These are phyloP conservation scores for Myxozyma kluyveri DNA, from an alignment of 805 yeast genomes.

Conservation along the genomic window DNA sequence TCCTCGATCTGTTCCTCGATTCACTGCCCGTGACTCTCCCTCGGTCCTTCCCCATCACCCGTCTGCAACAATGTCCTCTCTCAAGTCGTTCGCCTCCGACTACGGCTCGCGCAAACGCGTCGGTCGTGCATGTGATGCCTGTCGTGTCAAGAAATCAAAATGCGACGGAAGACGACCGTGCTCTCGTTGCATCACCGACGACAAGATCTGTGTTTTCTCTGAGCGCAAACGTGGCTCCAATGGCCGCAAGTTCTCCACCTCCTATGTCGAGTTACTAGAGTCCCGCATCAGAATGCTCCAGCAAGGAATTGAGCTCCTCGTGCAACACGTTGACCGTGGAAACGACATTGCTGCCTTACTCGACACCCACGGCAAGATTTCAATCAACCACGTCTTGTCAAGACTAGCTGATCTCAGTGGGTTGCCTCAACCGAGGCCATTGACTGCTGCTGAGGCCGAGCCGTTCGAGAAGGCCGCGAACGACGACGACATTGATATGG, in stretches of 20 bases:
- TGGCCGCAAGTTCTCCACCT: slow-evolving; percentile 52
- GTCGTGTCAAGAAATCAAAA: slow-evolving; percentile 36
- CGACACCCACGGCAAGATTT: slow-evolving; percentile 4
- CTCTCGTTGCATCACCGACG: slow-evolving; percentile 50
- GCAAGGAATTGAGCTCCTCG: slow-evolving; percentile 24
- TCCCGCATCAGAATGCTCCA: slow-evolving; percentile 51
- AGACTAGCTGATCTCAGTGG: no score
- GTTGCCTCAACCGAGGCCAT: no score
- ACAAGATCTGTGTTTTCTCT: slow-evolving; percentile 55
- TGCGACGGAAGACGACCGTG: slow-evolving; percentile 51
- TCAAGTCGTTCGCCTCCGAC: slow-evolving; percentile 3
- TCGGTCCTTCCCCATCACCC: background rate
- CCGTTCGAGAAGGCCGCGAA: no score
- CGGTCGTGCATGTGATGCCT: slow-evolving; percentile 52
- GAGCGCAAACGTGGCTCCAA: slow-evolving; percentile 47
- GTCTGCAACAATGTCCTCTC: background rate
- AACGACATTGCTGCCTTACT: slow-evolving; percentile 2
- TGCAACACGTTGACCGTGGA: slow-evolving; percentile 14
- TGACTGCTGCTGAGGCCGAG: no score
- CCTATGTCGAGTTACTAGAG: slow-evolving; percentile 59
- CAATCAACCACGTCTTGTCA: slow-evolving; percentile 1
- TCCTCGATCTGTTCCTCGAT: no score
- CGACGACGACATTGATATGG: background rate
- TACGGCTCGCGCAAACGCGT: slow-evolving; percentile 37
- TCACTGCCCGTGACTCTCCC: background rate